These are phyloP conservation scores for Populus hybrid DNA, from an alignment of 441 rosid genomes.

Conservation along the genomic window DNA sequence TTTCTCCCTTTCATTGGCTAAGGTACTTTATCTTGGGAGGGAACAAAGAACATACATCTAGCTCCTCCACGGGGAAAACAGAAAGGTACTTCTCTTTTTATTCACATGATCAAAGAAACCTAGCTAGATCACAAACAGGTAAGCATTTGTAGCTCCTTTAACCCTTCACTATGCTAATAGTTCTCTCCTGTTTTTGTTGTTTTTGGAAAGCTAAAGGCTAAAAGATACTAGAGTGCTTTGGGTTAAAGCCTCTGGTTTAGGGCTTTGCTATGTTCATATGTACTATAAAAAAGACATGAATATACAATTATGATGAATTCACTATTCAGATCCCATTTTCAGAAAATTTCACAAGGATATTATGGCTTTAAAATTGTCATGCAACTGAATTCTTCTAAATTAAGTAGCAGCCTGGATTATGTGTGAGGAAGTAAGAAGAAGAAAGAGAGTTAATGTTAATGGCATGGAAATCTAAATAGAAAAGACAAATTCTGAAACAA, in stretches of 20 bases:
- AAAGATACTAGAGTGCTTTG: slow-evolving; percentile 26
- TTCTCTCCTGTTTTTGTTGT: slow-evolving; percentile 27
- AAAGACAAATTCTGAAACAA: slow-evolving; percentile 17
- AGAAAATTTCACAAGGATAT: slow-evolving; percentile 20
- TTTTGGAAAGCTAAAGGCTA: slow-evolving; percentile 34
- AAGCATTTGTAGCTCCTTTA: slow-evolving; percentile 13
- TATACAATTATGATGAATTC: slow-evolving; percentile 26
- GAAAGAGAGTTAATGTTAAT: background rate
- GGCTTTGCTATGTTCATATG: slow-evolving; percentile 32
- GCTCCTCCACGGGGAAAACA: slow-evolving; percentile 23
- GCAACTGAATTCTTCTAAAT: slow-evolving; percentile 19
- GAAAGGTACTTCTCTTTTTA: slow-evolving; percentile 42
- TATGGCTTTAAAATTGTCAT: slow-evolving; percentile 16
- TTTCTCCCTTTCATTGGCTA: slow-evolving; percentile 34
- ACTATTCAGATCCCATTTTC: slow-evolving; percentile 36
- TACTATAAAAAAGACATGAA: slow-evolving; percentile 3
- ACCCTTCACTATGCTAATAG: slow-evolving; percentile 22
- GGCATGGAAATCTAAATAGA: background rate
- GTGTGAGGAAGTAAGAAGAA: slow-evolving; percentile 10
- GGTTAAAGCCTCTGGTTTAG: slow-evolving; percentile 41
- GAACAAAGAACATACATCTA: slow-evolving; percentile 25
- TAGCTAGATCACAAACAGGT: slow-evolving; percentile 46
- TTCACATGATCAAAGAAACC: slow-evolving; percentile 39
- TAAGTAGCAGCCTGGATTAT: slow-evolving; percentile 2
- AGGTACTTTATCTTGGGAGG: slow-evolving; percentile 37